These are phyloP conservation scores for Alternaria ethzedia DNA, from an alignment of 2,329 filamentous ascomycete genomes.

Conservation along the genomic window DNA sequence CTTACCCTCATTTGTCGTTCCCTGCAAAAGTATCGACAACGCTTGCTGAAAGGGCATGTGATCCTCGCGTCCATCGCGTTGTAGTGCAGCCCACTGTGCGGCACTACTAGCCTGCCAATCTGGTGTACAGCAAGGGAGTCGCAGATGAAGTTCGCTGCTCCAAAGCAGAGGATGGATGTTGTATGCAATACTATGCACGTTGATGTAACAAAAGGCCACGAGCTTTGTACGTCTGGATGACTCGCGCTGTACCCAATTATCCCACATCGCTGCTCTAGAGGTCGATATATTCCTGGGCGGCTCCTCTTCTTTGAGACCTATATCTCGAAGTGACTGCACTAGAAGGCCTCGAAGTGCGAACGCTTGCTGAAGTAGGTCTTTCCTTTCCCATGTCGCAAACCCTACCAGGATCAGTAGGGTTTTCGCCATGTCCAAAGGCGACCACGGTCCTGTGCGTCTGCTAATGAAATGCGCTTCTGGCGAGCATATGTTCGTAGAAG, in stretches of 20 bases:
- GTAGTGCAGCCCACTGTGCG: constrained; percentile 33
- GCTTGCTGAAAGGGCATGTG: constrained; percentile 40
- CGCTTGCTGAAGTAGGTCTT: constrained; percentile 38
- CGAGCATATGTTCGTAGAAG: constrained; percentile 17
- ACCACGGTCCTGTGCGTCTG: constrained; percentile 30
- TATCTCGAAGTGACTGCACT: constrained; percentile 37
- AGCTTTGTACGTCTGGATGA: constrained; percentile 40
- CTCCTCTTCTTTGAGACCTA: constrained; percentile 32
- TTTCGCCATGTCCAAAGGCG: constrained; percentile 36
- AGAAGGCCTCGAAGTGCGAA: constrained; percentile 36
- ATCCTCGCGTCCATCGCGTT: constrained; percentile 29
- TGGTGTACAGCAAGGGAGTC: constrained; percentile 34
- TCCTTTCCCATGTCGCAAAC: constrained; percentile 42
- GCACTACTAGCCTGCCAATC: constrained; percentile 37
- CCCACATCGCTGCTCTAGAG: constrained; percentile 34
- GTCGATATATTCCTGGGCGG: constrained; percentile 10
- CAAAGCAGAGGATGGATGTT: constrained; percentile 39
- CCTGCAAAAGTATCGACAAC: constrained; percentile 33
- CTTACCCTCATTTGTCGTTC: constrained; percentile 13
- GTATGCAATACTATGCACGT: constrained; percentile 42
- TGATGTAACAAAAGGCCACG: constrained; percentile 41
- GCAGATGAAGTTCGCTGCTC: constrained; percentile 37
- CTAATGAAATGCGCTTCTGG: constrained; percentile 10
- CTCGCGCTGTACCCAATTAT: constrained; percentile 39
- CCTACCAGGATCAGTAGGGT: constrained; percentile 40